These are phyloP conservation scores for Fraxinus anomala DNA, from an alignment of 257 asterid genomes.

Conservation along the genomic window DNA sequence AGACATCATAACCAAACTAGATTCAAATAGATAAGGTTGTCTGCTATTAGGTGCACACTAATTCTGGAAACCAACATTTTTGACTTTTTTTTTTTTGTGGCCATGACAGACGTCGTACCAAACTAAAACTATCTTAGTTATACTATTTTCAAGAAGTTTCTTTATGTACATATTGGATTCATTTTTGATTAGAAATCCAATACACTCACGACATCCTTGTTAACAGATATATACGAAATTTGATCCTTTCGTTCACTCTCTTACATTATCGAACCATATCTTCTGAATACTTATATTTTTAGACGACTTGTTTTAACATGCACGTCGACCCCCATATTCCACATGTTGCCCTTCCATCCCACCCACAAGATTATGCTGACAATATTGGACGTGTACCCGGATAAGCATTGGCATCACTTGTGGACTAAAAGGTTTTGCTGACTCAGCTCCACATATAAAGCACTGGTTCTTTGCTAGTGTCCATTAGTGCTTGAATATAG, in stretches of 20 bases:
- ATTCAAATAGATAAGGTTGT: neutral
- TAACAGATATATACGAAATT: too few relatives aligned
- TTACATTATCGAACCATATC: neutral
- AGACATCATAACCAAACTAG: neutral
- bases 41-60: neutral
- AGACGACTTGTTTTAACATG: neutral
- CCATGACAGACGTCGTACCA: neutral
- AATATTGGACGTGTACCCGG: conserved; percentile 8
- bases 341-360: neutral
- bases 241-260: neutral
- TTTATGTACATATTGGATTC: too few relatives aligned
- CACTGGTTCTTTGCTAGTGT: neutral
- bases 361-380: neutral
- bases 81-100: neutral
- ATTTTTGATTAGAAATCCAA: too few relatives aligned
- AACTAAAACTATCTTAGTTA: too few relatives aligned
- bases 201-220: too few relatives aligned
- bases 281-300: too few relatives aligned
- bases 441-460: conserved; percentile 38
- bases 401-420: conserved; percentile 30
- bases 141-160: too few relatives aligned
- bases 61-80: neutral
- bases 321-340: neutral
- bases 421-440: conserved; percentile 40
- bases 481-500: neutral